Base-by-base conservation (phyloP, 139 green algal genomes). In the Chlorella vulgaris region DNA sequence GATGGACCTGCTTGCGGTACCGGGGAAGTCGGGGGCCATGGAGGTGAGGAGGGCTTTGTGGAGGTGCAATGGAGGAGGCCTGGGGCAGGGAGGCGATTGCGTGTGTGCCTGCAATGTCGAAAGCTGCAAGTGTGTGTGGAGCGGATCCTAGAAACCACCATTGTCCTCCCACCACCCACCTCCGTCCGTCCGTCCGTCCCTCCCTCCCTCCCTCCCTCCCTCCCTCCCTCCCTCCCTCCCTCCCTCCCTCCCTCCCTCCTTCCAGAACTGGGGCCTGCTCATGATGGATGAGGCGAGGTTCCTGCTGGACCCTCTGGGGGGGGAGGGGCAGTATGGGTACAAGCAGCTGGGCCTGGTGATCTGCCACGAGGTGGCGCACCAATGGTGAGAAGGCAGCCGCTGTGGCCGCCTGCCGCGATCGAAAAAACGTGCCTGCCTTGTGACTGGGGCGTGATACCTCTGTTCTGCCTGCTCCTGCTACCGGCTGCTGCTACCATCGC, bases 181-280 rank as follows among this genome's bases (percentile, higher is more conserved):
- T n/a, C n/a, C n/a, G n/a, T 58, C 47, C 10, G 13, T 58, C 15
- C 47, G 28, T 33, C 28, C 4, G 10, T 3, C 13, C 24, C 26
- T 53, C n/a, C 24, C 4, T 8, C 10, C 31, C 31, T n/a, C 31
- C 71, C 10, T 58, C 47, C 10, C 47, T 58, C 15, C 47, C 42
- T 33, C 28, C 4, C n/a, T 3, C 13, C 24, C 26, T 53, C n/a
- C 24, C 4, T 8, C 10, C 31, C 10, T 58, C 47, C 10, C 47
- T 58, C 15, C 47, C 42, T 33, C 28, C 4, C n/a, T 3, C 13
- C 24, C 26, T 53, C n/a, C 24, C 4, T 8, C 10, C 31, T 21
- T n/a, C 31, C 71, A 92, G 79, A 91, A 93, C 78, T 94, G 89
- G 89, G 89, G 90, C 39, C 87, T 93, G 38, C 69, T 93, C 38